A percentile compares a stretch with the other conserved stretches of the same genome.
Evolutionary conservation across 2,329 filamentous ascomycete species (phyloP).

Genomic region (Alternaria tenuissima): DNA sequence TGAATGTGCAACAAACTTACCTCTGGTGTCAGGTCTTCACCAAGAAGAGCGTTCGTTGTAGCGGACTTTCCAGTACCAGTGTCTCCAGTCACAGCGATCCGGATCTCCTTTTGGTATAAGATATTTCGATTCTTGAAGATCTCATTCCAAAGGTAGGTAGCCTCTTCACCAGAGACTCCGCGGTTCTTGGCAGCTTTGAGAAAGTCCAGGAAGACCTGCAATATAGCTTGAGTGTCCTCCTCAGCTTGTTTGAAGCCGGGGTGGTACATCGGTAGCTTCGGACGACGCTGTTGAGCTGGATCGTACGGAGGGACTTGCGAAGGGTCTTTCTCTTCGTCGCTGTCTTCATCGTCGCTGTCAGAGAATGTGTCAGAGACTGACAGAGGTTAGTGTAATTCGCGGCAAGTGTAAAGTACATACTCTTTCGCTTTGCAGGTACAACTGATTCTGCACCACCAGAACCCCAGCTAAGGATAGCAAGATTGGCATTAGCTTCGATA

Average conservation of each 20-base stretch:
- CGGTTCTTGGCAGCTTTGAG: background rate
- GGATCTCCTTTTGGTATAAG: conserved; percentile 5
- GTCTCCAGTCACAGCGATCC: conserved; percentile 25
- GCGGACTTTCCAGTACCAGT: conserved; percentile 31
- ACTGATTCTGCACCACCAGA: background rate
- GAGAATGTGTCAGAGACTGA: background rate
- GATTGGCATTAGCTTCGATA: background rate
- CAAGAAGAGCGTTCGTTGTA: conserved; percentile 24
- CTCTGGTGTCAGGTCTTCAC: conserved; percentile 16
- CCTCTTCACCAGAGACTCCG: conserved; percentile 7
- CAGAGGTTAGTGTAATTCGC: background rate
- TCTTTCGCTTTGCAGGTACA: conserved; percentile 5
- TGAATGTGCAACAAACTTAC: background rate
- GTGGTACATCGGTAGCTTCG: conserved; percentile 26
- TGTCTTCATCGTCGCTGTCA: background rate
- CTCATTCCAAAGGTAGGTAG: conserved; percentile 11
- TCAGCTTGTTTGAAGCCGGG: conserved; percentile 17
- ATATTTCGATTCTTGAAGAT: background rate
- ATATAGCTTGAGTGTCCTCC: background rate
- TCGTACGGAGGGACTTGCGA: conserved; percentile 11
- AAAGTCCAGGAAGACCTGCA: conserved; percentile 10
- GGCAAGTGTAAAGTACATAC: background rate
- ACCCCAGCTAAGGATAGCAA: conserved; percentile 1
- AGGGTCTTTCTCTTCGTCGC: conserved; percentile 8
- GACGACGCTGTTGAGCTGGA: conserved; percentile 13